Conservation (phyloP, 345 rosid genomes). For the Lepidium didymum region DNA sequence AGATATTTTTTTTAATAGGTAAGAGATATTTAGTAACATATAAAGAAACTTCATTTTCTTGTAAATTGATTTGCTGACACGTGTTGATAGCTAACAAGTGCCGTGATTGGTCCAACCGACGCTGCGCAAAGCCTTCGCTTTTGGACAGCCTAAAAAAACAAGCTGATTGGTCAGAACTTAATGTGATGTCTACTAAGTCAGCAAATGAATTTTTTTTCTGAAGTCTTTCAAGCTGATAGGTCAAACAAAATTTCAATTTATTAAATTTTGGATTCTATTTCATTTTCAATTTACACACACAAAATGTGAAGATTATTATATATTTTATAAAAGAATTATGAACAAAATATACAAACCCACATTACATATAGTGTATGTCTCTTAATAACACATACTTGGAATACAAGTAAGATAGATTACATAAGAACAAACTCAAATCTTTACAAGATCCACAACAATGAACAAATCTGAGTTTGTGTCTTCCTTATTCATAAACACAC, state of each 20-base stretch:
- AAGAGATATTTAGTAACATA: too few relatives aligned
- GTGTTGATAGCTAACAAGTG: not conserved
- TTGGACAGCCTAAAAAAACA: not conserved
- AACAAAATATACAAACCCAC: not conserved
- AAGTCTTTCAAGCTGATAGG: not conserved
- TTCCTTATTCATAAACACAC: slow-evolving; percentile 16
- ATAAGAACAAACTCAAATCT: slow-evolving; percentile 12
- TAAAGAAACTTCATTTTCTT: not conserved
- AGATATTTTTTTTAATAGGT: too few relatives aligned
- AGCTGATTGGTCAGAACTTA: not conserved
- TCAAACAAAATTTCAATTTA: not conserved
- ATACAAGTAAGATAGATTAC: not conserved
- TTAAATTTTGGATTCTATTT: not conserved
- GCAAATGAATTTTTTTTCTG: not conserved
- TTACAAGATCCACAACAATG: slow-evolving; percentile 9
- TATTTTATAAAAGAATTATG: too few relatives aligned
- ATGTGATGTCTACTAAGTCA: not conserved
- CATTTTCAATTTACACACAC: too few relatives aligned
- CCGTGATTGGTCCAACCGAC: not conserved
- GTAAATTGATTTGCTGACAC: not conserved
- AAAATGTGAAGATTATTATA: not conserved
- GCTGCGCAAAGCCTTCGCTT: not conserved
- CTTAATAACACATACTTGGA: not conserved
- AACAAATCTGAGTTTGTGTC: not conserved
- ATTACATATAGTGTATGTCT: not conserved